Conservation (phyloP, 2,329 filamentous ascomycete species). For the Talaromyces sp. region DNA sequence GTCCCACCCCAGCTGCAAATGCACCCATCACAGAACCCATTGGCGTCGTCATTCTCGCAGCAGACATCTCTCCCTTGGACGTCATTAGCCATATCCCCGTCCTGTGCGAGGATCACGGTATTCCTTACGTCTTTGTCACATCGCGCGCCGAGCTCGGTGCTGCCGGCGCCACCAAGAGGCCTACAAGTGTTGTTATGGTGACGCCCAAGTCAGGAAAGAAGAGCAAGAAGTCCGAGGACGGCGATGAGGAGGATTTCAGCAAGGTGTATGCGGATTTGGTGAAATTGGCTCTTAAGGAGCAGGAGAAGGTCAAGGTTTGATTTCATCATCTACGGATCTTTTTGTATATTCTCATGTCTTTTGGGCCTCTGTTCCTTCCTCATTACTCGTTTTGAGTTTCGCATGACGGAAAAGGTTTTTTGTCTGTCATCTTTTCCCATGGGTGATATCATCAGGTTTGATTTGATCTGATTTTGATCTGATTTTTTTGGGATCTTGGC, state of each 20-base stretch:
- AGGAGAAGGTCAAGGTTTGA: slow-evolving; percentile 54
- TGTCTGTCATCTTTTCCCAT: slow-evolving; percentile 12
- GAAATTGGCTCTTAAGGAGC: slow-evolving; percentile 59
- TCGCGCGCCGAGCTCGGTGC: slow-evolving; percentile 91
- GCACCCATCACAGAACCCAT: slow-evolving; percentile 62
- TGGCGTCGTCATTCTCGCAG: slow-evolving; percentile 83
- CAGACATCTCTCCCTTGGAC: slow-evolving; percentile 97
- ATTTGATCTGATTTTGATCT: slow-evolving; percentile 12
- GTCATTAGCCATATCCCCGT: slow-evolving; percentile 98
- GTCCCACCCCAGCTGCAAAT: slow-evolving; percentile 64
- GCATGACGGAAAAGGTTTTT: neutral
- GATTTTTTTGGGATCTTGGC: slow-evolving; percentile 5
- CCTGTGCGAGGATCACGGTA: slow-evolving; percentile 95
- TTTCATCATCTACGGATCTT: neutral
- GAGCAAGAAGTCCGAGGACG: slow-evolving; percentile 51
- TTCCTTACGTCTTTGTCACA: slow-evolving; percentile 92
- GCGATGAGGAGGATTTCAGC: slow-evolving; percentile 45
- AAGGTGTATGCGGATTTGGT: slow-evolving; percentile 56
- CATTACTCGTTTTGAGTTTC: neutral
- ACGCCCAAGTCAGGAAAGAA: slow-evolving; percentile 50
- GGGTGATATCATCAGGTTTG: slow-evolving; percentile 17
- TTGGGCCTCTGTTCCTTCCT: neutral
- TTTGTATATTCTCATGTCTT: slow-evolving; percentile 4
- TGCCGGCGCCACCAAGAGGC: slow-evolving; percentile 90
- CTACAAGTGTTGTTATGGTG: slow-evolving; percentile 93